phyloP scores from a whole-genome alignment of 208 protist species.

The Trypanosoma caninum region DNA sequence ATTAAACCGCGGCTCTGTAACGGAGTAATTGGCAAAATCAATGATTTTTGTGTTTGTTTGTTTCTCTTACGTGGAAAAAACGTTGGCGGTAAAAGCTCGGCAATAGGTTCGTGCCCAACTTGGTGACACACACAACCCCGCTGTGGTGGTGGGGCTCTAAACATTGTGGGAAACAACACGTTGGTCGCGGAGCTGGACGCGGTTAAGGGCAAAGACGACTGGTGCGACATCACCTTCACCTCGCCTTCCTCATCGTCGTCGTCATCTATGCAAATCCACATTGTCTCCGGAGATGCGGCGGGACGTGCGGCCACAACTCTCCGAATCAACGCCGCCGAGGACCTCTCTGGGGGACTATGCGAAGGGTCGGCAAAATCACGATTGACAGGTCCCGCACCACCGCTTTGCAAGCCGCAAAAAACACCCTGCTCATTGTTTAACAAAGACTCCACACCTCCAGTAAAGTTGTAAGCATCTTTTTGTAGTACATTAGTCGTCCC shows the following conservation, averaged over 20 bases:
- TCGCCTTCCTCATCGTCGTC: constrained; percentile 46
- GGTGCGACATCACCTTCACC: constrained; percentile 9
- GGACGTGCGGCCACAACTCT: constrained; percentile 55
- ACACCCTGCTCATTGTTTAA: too few species aligned
- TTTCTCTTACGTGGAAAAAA: constrained; percentile 45
- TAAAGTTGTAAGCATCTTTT: too few species aligned
- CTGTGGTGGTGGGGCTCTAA: not conserved
- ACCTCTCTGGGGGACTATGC: constrained; percentile 19
- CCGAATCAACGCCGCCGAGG: constrained; percentile 51
- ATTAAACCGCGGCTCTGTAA: constrained; percentile 22
- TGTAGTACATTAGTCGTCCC: too few species aligned
- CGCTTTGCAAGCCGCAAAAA: too few species aligned
- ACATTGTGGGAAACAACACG: not conserved
- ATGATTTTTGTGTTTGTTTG: constrained; percentile 18
- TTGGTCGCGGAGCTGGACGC: not conserved
- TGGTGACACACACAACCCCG: too few species aligned
- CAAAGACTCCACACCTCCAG: too few species aligned
- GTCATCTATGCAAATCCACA: constrained; percentile 80
- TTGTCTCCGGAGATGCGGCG: constrained; percentile 43
- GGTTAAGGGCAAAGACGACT: not conserved
- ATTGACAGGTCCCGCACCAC: too few species aligned
- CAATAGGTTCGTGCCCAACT: constrained; percentile 51
- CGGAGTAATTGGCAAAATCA: constrained; percentile 15
- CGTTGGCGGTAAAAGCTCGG: constrained; percentile 53
- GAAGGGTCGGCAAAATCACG: constrained; percentile 4